phyloP scores from a whole-genome alignment of 2,329 filamentous ascomycete genomes.

The Conoideocrella luteorostrata region DNA sequence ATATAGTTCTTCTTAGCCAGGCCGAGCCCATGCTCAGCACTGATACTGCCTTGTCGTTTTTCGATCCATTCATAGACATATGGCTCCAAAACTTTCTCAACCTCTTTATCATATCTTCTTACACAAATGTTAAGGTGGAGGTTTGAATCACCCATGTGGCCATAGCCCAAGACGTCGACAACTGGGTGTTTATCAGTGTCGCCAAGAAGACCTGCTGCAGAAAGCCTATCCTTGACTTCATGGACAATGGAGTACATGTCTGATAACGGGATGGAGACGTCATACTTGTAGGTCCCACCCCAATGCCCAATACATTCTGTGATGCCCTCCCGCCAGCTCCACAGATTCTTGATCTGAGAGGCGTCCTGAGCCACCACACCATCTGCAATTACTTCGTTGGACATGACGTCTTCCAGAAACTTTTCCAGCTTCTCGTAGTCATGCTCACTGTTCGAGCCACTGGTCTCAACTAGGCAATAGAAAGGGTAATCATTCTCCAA shows the following conservation, averaged over 20 bases:
- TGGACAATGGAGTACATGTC: conserved; percentile 88
- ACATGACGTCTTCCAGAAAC: conserved; percentile 90
- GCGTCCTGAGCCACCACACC: conserved; percentile 91
- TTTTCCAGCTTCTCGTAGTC: conserved; percentile 84
- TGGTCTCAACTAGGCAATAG: conserved; percentile 95
- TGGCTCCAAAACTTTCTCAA: conserved; percentile 84
- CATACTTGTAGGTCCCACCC: conserved; percentile 97
- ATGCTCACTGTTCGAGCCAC: conserved; percentile 88
- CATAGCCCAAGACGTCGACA: conserved; percentile 88
- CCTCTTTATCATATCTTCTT: conserved; percentile 74
- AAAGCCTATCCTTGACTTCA: conserved; percentile 69
- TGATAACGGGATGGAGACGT: conserved; percentile 84
- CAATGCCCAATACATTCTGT: conserved; percentile 83
- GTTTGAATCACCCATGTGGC: conserved; percentile 97
- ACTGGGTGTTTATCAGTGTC: conserved; percentile 72
- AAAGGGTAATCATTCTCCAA: conserved; percentile 83
- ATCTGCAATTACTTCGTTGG: conserved; percentile 76
- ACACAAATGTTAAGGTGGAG: conserved; percentile 87
- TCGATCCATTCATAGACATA: conserved; percentile 98
- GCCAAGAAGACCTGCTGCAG: conserved; percentile 68
- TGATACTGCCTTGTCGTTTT: conserved; percentile 84
- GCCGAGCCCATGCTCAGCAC: conserved; percentile 90
- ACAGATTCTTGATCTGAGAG: conserved; percentile 78
- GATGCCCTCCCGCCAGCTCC: conserved; percentile 91
- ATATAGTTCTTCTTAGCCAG: conserved; percentile 95